phyloP scores from a whole-genome alignment of 306 rosid genomes.

The Argentina anserina region DNA sequence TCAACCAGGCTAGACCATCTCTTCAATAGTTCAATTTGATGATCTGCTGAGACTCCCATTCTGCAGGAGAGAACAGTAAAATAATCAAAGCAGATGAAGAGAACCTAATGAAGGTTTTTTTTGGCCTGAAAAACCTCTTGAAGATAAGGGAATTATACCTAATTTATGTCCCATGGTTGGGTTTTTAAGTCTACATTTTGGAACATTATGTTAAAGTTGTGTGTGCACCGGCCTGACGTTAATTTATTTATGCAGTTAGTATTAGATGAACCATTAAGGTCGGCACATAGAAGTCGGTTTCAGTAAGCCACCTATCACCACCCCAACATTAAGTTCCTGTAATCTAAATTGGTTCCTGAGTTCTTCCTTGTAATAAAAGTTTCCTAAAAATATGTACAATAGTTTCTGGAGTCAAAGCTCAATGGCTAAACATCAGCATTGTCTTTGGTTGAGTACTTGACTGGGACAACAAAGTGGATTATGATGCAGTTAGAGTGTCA shows the following conservation, averaged over 20 bases:
- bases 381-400: not conserved
- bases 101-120: not conserved
- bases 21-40: not conserved
- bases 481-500: conserved; percentile 24
- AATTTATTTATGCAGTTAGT: not conserved
- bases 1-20: not conserved
- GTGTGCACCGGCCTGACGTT: not conserved
- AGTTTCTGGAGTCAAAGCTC: not conserved
- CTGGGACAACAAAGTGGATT: conserved; percentile 16
- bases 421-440: conserved; percentile 1
- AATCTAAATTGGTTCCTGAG: not conserved
- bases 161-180: not conserved
- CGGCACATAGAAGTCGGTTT: not conserved
- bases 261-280: not conserved
- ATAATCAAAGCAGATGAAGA: not conserved
- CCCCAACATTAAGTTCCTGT: not conserved
- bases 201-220: not conserved
- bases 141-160: not conserved
- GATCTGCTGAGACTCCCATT: not conserved
- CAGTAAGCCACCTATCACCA: conserved; percentile 13
- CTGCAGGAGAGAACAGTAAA: not conserved
- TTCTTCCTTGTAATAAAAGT: not conserved
- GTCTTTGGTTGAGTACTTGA: conserved; percentile 1
- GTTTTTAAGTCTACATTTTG: not conserved
- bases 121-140: not conserved